Evolutionary conservation across 129 eudicot genomes (phyloP).

Genomic region (Mikania micrantha): DNA sequence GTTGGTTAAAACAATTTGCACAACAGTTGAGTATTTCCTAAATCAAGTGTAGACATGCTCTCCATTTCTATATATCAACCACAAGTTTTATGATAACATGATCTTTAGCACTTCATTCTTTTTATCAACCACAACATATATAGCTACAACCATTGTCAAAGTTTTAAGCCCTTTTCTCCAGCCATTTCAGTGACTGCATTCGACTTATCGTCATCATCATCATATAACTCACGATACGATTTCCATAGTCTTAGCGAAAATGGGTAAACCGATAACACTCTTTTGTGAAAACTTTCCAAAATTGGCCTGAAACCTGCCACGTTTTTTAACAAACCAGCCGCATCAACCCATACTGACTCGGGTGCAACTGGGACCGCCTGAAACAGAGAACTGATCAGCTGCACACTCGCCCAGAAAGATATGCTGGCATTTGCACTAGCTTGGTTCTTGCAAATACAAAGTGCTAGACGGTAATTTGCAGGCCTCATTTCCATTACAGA

Average conservation of each 20-base stretch:
- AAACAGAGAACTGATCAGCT: slow-evolving; percentile 48
- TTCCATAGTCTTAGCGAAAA: slow-evolving; percentile 53
- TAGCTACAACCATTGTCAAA: slow-evolving; percentile 13
- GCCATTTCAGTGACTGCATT: slow-evolving; percentile 41
- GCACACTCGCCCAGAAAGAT: slow-evolving; percentile 58
- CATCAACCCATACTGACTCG: slow-evolving; percentile 58
- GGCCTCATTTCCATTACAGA: slow-evolving; percentile 50
- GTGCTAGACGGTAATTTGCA: slow-evolving; percentile 49
- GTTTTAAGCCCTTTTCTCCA: slow-evolving; percentile 43
- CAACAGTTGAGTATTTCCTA: not conserved
- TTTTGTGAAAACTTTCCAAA: slow-evolving; percentile 41
- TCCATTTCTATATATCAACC: not conserved
- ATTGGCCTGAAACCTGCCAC: slow-evolving; percentile 26
- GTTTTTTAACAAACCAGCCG: slow-evolving; percentile 40
- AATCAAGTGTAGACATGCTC: not conserved
- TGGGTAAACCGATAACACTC: slow-evolving; percentile 60
- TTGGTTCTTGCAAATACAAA: slow-evolving; percentile 41
- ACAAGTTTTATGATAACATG: not conserved
- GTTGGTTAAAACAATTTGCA: too few relatives aligned
- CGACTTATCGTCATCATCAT: not conserved
- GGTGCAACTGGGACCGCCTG: slow-evolving; percentile 71
- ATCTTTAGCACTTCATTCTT: not conserved
- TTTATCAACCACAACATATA: slow-evolving; percentile 9
- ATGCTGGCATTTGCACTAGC: slow-evolving; percentile 18
- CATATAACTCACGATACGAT: slow-evolving; percentile 34